These are phyloP conservation scores for Podospora sp. DNA, from an alignment of 495 filamentous ascomycete species.

Conservation along the genomic window DNA sequence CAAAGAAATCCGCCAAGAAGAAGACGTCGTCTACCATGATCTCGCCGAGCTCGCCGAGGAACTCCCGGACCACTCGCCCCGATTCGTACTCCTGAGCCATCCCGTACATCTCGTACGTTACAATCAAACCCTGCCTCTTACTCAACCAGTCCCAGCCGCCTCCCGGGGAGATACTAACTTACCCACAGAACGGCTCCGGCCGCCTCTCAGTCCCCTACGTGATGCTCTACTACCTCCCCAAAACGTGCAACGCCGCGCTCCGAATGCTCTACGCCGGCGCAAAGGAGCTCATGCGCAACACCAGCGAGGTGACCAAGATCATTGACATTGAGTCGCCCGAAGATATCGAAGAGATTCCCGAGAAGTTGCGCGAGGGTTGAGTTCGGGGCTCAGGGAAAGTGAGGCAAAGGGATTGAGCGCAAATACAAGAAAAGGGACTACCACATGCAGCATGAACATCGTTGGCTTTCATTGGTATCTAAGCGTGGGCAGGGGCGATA, in stretches of 20 bases:
- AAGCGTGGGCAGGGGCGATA: not conserved
- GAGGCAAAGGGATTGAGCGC: not conserved
- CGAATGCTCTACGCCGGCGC: conserved; percentile 95
- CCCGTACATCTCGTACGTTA: conserved; percentile 75
- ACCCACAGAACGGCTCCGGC: conserved; percentile 44
- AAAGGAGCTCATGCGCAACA: conserved; percentile 91
- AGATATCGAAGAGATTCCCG: conserved; percentile 73
- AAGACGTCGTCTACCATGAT: conserved; percentile 72
- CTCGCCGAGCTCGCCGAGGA: conserved; percentile 82
- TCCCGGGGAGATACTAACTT: too few relatives aligned
- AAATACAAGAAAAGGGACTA: not conserved
- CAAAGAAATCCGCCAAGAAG: conserved; percentile 82
- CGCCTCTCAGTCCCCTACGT: conserved; percentile 72
- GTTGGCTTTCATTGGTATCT: not conserved
- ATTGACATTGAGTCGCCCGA: conserved; percentile 77
- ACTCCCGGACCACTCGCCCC: conserved; percentile 87
- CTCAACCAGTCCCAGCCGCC: not conserved
- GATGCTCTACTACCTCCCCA: conserved; percentile 88
- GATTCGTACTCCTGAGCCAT: conserved; percentile 88
- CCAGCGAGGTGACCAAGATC: conserved; percentile 78
- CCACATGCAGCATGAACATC: not conserved
- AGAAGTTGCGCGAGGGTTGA: conserved; percentile 59
- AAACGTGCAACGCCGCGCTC: conserved; percentile 78
- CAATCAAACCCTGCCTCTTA: not conserved
- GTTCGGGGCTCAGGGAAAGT: not conserved